Percentiles rank a stretch among this genome's conserved stretches.
Evolutionary conservation across 257 asterid species (phyloP).

Genomic region (Hygrophila difformis): DNA sequence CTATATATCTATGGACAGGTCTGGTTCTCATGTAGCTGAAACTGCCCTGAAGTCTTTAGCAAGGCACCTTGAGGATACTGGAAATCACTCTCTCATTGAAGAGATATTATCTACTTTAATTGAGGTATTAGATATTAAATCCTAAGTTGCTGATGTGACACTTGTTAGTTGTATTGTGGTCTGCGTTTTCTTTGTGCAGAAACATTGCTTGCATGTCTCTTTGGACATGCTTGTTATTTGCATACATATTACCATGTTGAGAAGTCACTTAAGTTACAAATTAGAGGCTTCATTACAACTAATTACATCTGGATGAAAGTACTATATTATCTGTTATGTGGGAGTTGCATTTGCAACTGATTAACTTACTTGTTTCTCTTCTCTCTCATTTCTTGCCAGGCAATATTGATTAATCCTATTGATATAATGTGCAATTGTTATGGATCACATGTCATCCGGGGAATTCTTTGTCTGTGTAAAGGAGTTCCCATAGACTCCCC

Average conservation of each 20-base stretch:
- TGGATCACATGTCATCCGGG: slow-evolving; percentile 93
- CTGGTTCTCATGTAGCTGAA: slow-evolving; percentile 97
- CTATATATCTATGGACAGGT: slow-evolving; percentile 67
- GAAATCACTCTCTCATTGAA: slow-evolving; percentile 43
- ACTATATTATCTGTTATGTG: too few relatives aligned
- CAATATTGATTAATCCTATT: slow-evolving; percentile 51
- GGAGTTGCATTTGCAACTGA: slow-evolving; percentile 2
- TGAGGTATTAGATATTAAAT: slow-evolving; percentile 37
- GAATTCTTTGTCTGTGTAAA: slow-evolving; percentile 79
- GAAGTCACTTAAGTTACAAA: too few relatives aligned
- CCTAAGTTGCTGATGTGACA: slow-evolving; percentile 1
- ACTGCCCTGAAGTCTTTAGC: slow-evolving; percentile 80
- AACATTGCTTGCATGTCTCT: background rate
- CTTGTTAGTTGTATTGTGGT: background rate
- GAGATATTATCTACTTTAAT: slow-evolving; percentile 51
- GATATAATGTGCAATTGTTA: slow-evolving; percentile 80
- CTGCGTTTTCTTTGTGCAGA: background rate
- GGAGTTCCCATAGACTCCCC: slow-evolving; percentile 71
- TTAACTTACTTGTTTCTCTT: slow-evolving; percentile 5
- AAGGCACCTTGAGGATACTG: slow-evolving; percentile 60
- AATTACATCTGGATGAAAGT: too few relatives aligned
- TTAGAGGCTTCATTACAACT: too few relatives aligned
- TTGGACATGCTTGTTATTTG: background rate
- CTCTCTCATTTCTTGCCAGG: slow-evolving; percentile 31
- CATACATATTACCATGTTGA: slow-evolving; percentile 1